These are phyloP conservation scores for Aspergillus fructus DNA, from an alignment of 2,329 filamentous ascomycete genomes.

Conservation along the genomic window DNA sequence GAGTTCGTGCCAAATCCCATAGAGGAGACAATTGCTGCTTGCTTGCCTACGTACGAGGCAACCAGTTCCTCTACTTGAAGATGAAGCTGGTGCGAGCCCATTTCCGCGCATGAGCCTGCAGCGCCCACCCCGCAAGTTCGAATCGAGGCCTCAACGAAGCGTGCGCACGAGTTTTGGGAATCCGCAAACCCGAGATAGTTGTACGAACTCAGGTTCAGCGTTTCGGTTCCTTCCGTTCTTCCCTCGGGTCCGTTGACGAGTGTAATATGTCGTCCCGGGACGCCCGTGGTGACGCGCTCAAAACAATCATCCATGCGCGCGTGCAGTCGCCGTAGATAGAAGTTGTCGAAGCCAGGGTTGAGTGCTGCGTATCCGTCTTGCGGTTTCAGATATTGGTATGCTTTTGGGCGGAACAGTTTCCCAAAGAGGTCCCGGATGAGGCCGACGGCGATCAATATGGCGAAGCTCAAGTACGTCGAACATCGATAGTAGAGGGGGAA, in stretches of 20 bases:
- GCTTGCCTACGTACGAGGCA: slow-evolving; percentile 90
- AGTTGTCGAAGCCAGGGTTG: slow-evolving; percentile 98
- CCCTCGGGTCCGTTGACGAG: slow-evolving; percentile 82
- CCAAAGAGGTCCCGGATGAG: slow-evolving; percentile 97
- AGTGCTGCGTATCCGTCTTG: slow-evolving; percentile 89
- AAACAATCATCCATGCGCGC: slow-evolving; percentile 96
- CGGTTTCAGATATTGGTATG: slow-evolving; percentile 79
- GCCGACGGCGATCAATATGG: slow-evolving; percentile 91
- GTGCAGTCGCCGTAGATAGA: slow-evolving; percentile 91
- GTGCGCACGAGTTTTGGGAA: slow-evolving; percentile 93
- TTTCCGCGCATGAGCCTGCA: slow-evolving; percentile 77
- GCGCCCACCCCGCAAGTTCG: slow-evolving; percentile 81
- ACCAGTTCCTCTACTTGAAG: slow-evolving; percentile 86
- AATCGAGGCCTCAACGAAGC: slow-evolving; percentile 82
- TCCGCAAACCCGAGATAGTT: slow-evolving; percentile 99
- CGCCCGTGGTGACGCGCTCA: slow-evolving; percentile 84
- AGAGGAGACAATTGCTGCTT: slow-evolving; percentile 92
- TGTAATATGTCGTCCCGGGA: slow-evolving; percentile 91
- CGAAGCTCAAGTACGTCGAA: slow-evolving; percentile 96
- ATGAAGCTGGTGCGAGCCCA: slow-evolving; percentile 82
- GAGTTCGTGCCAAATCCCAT: slow-evolving; percentile 99
- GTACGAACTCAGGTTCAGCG: slow-evolving; percentile 98
- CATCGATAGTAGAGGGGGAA: slow-evolving; percentile 95
- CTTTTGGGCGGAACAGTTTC: slow-evolving; percentile 84
- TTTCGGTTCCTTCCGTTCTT: slow-evolving; percentile 96